Conservation (phyloP, 2,329 filamentous ascomycete genomes). For the Daldinia sp. region DNA sequence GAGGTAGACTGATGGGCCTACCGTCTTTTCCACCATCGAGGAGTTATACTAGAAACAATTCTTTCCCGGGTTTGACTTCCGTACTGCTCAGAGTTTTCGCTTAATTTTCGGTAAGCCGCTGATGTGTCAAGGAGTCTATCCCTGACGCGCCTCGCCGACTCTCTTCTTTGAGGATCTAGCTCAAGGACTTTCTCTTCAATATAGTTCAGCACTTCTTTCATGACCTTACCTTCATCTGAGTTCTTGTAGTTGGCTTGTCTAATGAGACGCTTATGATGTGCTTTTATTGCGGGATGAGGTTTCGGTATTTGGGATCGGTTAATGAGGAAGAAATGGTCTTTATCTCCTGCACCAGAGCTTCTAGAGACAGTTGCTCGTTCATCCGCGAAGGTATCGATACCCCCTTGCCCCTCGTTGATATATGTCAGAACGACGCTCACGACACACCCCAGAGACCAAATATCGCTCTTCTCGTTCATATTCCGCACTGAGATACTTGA, state of each 20-base stretch:
- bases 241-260: constrained; percentile 7
- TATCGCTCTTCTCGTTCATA: constrained; percentile 54
- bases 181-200: constrained; percentile 21
- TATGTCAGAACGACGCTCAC: constrained; percentile 56
- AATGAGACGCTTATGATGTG: constrained; percentile 16
- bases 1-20: not conserved
- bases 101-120: not conserved
- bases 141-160: constrained; percentile 11
- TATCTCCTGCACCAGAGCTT: not conserved
- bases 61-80: not conserved
- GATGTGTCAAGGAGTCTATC: constrained; percentile 17
- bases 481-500: constrained; percentile 42
- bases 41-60: not conserved
- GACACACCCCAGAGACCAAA: constrained; percentile 58
- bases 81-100: not conserved
- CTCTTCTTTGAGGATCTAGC: constrained; percentile 15
- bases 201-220: constrained; percentile 9
- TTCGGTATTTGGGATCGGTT: constrained; percentile 1
- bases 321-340: constrained; percentile 18
- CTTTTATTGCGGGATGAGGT: constrained; percentile 19
- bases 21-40: constrained; percentile 6
- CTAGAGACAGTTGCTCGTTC: constrained; percentile 7
- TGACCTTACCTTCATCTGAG: constrained; percentile 1
- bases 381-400: constrained; percentile 40
- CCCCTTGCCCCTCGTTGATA: constrained; percentile 50